A percentile compares a stretch with the other conserved stretches of the same genome.
These are phyloP conservation scores for Asterochloris sp. DNA, from an alignment of 139 green algal genomes.

Conservation along the genomic window DNA sequence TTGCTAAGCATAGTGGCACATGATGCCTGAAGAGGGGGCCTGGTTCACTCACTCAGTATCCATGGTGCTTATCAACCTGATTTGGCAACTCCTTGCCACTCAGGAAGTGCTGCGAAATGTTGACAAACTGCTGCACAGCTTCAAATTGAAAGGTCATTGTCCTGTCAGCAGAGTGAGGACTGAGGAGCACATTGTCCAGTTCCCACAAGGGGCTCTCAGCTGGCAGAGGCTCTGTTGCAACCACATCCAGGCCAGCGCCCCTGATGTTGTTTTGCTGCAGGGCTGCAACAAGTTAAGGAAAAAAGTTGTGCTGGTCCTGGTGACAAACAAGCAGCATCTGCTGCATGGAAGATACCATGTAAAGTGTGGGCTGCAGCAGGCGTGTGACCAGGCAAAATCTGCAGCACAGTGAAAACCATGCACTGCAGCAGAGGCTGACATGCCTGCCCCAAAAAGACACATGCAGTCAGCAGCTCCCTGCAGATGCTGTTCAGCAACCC, in stretches of 20 bases:
- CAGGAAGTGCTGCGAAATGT: conserved; percentile 8
- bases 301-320: neutral
- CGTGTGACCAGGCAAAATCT: no score
- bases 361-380: neutral
- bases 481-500: neutral
- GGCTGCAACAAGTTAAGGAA: conserved; percentile 28
- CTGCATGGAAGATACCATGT: neutral
- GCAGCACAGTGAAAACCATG: no score
- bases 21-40: no score
- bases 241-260: conserved; percentile 77
- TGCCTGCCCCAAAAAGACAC: neutral
- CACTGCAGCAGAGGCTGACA: neutral
- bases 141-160: conserved; percentile 46
- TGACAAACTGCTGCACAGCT: conserved; percentile 15
- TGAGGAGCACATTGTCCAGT: conserved; percentile 75
- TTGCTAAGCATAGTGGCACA: no score
- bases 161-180: conserved; percentile 65
- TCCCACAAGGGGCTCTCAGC: conserved; percentile 57
- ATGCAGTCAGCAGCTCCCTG: neutral
- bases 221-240: conserved; percentile 67
- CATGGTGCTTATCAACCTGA: conserved; percentile 60
- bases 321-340: neutral
- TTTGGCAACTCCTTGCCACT: conserved; percentile 59
- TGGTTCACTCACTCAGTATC: conserved; percentile 44
- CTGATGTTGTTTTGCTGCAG: conserved; percentile 51